phyloP scores from a whole-genome alignment of 2,329 filamentous ascomycete genomes.

The Neonectria ditissima region DNA sequence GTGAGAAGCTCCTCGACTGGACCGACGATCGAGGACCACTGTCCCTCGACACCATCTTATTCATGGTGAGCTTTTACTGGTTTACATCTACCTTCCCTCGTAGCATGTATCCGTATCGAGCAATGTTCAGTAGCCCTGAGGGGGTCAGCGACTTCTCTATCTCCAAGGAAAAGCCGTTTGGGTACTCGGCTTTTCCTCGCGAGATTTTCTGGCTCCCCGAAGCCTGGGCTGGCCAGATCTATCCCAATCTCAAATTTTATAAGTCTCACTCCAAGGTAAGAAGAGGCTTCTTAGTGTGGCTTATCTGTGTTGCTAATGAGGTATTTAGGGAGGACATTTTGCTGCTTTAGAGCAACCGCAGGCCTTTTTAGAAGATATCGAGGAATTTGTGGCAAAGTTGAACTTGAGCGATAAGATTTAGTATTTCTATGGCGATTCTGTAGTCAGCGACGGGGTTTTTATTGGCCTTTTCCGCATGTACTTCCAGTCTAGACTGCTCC shows the following conservation, averaged over 20 bases:
- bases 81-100: not conserved
- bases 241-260: not conserved
- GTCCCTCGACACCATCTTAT: not conserved
- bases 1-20: slow-evolving; percentile 5
- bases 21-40: not conserved
- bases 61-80: not conserved
- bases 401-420: no score
- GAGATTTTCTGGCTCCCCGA: not conserved
- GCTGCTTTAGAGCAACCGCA: not conserved
- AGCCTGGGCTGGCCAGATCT: not conserved
- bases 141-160: not conserved
- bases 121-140: not conserved
- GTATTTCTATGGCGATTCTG: no score
- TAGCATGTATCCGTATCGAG: not conserved
- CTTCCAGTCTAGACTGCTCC: no score
- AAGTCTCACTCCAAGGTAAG: not conserved
- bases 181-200: not conserved
- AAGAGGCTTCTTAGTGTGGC: not conserved
- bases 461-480: no score
- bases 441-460: no score
- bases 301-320: not conserved
- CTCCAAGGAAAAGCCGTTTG: not conserved
- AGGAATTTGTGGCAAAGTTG: not conserved
- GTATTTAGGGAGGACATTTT: not conserved
- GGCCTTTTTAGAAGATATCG: not conserved